Conservation (phyloP, 1,139 yeast genomes). For the Meyerozyma carpophila region DNA sequence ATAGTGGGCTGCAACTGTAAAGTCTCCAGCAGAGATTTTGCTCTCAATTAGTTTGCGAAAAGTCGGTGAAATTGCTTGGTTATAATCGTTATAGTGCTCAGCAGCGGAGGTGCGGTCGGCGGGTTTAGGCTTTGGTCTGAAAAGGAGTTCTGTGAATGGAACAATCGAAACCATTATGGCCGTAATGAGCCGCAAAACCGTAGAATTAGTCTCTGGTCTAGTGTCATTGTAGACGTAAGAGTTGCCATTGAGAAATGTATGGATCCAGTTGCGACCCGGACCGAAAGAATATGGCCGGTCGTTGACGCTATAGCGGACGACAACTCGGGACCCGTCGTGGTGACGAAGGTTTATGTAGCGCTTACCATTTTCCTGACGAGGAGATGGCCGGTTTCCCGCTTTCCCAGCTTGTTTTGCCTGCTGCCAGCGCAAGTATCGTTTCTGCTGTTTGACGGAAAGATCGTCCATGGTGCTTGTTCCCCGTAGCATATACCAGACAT, state of each 20-base stretch:
- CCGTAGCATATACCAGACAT: conserved; percentile 4
- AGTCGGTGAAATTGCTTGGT: not conserved
- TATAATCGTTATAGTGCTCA: not conserved
- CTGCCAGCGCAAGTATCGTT: conserved; percentile 18
- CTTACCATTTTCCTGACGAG: conserved; percentile 26
- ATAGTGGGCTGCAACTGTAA: conserved; percentile 1
- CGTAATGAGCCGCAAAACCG: conserved; percentile 11
- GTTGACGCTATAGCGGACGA: conserved; percentile 23
- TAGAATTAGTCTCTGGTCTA: conserved; percentile 3
- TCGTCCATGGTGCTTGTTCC: conserved; percentile 23
- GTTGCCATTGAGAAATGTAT: conserved; percentile 27
- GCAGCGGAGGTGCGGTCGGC: conserved; percentile 5
- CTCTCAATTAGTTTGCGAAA: conserved; percentile 4
- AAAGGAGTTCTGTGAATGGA: conserved; percentile 27
- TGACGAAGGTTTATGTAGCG: conserved; percentile 26
- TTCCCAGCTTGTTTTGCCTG: conserved; percentile 7
- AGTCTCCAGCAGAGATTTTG: conserved; percentile 4
- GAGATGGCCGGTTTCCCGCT: conserved; percentile 9
- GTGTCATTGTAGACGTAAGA: conserved; percentile 13
- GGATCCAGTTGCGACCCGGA: conserved; percentile 26
- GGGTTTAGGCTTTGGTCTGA: conserved; percentile 4
- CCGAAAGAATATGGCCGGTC: conserved; percentile 28
- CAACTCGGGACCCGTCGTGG: conserved; percentile 19
- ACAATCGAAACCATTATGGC: conserved; percentile 20
- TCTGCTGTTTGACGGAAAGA: conserved; percentile 20